Percentiles rank a stretch among this genome's conserved stretches.
phyloP scores from a whole-genome alignment of 176 grass and related monocot genomes.

The Juncus effusus region DNA sequence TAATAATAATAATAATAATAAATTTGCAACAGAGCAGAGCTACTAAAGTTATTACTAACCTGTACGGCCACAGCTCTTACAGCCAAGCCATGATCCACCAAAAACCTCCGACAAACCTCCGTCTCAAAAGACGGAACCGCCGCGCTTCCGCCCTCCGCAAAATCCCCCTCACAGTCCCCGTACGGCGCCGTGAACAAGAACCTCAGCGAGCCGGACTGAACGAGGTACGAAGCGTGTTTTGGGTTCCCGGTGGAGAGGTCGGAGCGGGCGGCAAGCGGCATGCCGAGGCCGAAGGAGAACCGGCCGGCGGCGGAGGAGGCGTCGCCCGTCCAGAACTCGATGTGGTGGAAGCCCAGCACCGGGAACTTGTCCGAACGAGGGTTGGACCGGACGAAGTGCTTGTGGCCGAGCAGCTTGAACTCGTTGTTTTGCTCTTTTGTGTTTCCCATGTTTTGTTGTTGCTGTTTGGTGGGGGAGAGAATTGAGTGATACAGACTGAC shows the following conservation, averaged over 20 bases:
- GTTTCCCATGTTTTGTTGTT: neutral
- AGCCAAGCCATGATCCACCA: conserved; percentile 57
- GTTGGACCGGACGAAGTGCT: conserved; percentile 37
- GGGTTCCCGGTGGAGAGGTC: conserved; percentile 88
- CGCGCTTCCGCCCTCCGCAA: conserved; percentile 21
- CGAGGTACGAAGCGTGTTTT: conserved; percentile 65
- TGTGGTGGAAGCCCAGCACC: conserved; percentile 68
- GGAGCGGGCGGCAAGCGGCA: conserved; percentile 55
- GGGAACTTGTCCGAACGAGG: conserved; percentile 59
- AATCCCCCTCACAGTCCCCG: conserved; percentile 20
- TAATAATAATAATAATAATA: too few species aligned
- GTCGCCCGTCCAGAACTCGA: conserved; percentile 83
- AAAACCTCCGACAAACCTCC: conserved; percentile 39
- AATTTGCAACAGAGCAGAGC: too few species aligned
- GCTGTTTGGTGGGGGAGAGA: neutral
- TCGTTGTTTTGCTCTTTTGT: conserved; percentile 3
- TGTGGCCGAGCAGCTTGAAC: conserved; percentile 43
- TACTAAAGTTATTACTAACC: conserved; percentile 21
- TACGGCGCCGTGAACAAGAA: conserved; percentile 91
- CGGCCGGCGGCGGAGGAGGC: conserved; percentile 55
- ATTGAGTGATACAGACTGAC: neutral
- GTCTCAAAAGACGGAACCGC: conserved; percentile 64
- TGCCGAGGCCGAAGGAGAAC: conserved; percentile 77
- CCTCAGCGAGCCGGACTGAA: conserved; percentile 62
- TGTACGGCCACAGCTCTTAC: conserved; percentile 64